Base-by-base conservation (phyloP, 495 filamentous ascomycete genomes). In the Usnea hakonensis region DNA sequence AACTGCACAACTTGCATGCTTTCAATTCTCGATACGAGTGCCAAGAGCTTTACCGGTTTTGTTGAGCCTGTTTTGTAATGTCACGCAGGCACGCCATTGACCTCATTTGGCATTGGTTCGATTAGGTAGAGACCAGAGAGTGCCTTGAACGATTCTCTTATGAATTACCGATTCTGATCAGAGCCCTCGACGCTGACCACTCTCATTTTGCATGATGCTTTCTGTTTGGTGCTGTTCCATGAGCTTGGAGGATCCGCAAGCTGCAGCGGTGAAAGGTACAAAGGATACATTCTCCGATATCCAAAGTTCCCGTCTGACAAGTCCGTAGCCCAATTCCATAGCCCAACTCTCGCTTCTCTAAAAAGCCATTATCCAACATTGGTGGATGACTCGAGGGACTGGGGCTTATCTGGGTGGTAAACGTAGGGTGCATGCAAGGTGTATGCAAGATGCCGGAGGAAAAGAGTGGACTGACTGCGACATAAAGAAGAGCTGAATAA, bases 381-480 rank as follows among this genome's bases (percentile, higher is more conserved):
- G 26, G 9, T 50, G 26, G 23, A 50, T 50, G 46, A 30, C 35
- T 36, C 35, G 35, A 36, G 35, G 35, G 23, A 28, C 16, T 11
- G 5, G 46, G 30, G 26, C 48, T 52, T 17, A 52, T 52, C 48
- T 52, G 48, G 28, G 10, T 52, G 26, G 46, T 50, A 5, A 16
- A 30, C 30, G 48, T 28, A 52, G 5, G 30, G 48, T 50, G 13
- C 17, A 30, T 50, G 48, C 48, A 52, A 2, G 30, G 48, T 52
- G 3, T n/a, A 52, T 52, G 48, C 58, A 52, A 43, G 37, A 61
- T 26, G 40, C 40, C 58, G 58, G 35, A 54, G 58, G 46, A 54
- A 54, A 61, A 61, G 16, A 16, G 11, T 11, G 38, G 58, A 36
- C 38, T 40, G 11, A 26, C 7, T 32, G 56, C 37, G 19, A 43